Conservation (phyloP, 106 monocot species). For the Iris macrosiphon region DNA sequence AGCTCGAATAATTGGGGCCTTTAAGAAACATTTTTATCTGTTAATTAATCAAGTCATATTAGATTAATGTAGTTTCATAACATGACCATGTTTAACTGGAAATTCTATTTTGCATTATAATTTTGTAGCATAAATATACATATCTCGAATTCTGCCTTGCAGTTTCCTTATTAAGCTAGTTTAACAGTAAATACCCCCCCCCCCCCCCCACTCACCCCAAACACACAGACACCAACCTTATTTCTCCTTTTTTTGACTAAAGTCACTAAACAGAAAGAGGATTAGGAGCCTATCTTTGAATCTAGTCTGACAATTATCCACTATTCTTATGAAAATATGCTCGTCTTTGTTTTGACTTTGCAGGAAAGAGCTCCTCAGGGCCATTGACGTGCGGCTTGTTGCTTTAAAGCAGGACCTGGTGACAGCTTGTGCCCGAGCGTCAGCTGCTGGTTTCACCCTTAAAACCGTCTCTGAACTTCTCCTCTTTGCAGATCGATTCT, state of each 20-base stretch:
- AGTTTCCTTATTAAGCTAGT: too few relatives aligned
- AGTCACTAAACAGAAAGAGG: background rate
- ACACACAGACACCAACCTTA: background rate
- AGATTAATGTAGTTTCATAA: too few relatives aligned
- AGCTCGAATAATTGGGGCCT: too few relatives aligned
- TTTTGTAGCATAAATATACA: too few relatives aligned
- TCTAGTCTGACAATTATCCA: background rate
- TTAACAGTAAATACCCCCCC: too few relatives aligned
- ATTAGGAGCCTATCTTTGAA: background rate
- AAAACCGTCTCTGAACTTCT: conserved; percentile 72
- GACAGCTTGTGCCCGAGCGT: conserved; percentile 71
- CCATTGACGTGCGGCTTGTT: conserved; percentile 78
- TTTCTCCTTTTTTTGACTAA: background rate
- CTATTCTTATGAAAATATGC: background rate
- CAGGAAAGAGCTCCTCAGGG: conserved; percentile 92
- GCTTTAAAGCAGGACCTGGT: conserved; percentile 82
- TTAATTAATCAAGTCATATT: too few relatives aligned
- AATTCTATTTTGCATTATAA: too few relatives aligned
- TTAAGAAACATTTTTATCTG: too few relatives aligned
- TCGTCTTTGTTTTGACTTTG: conserved; percentile 1
- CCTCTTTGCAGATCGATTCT: conserved; percentile 78
- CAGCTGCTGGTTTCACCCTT: conserved; percentile 78
- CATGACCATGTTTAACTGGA: too few relatives aligned
- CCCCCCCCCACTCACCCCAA: too few relatives aligned
- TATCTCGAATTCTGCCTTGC: too few relatives aligned